Evolutionary conservation across 345 rosid genomes (phyloP).

Genomic region (Citrus inodora): DNA sequence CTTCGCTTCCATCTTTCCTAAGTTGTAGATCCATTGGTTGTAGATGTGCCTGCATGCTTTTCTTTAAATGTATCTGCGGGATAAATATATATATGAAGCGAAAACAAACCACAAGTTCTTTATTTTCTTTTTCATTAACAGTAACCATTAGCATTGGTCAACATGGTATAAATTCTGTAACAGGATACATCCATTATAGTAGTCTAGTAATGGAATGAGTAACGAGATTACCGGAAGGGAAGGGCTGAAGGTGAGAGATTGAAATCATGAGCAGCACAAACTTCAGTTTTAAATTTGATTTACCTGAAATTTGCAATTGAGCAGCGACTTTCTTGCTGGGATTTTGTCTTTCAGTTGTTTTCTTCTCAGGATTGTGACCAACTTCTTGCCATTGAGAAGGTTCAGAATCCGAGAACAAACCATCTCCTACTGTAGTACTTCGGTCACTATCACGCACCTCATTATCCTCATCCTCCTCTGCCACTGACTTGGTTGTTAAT

Average conservation of each 20-base stretch:
- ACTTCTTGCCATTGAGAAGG: slow-evolving; percentile 1
- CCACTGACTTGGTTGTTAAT: slow-evolving; percentile 8
- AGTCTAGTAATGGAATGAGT: neutral
- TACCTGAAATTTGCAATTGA: slow-evolving; percentile 19
- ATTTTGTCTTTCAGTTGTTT: neutral
- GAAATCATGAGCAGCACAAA: neutral
- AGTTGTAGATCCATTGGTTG: slow-evolving; percentile 19
- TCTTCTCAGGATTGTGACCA: slow-evolving; percentile 17
- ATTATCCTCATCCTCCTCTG: slow-evolving; percentile 1
- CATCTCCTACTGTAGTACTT: neutral
- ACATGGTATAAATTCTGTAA: no score
- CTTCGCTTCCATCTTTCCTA: slow-evolving; percentile 30
- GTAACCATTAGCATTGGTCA: no score
- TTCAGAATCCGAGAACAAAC: slow-evolving; percentile 12
- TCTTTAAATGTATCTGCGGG: slow-evolving; percentile 17
- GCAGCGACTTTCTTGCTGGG: neutral
- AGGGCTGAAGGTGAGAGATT: neutral
- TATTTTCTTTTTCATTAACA: no score
- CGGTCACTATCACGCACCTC: slow-evolving; percentile 3
- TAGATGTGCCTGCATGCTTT: slow-evolving; percentile 2
- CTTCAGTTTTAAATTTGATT: neutral
- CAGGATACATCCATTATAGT: neutral
- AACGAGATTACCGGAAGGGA: neutral
- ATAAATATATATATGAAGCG: neutral
- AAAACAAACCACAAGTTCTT: neutral